These are phyloP conservation scores for Trametes elegans DNA, from an alignment of 768 basidiomycete genomes.

Conservation along the genomic window DNA sequence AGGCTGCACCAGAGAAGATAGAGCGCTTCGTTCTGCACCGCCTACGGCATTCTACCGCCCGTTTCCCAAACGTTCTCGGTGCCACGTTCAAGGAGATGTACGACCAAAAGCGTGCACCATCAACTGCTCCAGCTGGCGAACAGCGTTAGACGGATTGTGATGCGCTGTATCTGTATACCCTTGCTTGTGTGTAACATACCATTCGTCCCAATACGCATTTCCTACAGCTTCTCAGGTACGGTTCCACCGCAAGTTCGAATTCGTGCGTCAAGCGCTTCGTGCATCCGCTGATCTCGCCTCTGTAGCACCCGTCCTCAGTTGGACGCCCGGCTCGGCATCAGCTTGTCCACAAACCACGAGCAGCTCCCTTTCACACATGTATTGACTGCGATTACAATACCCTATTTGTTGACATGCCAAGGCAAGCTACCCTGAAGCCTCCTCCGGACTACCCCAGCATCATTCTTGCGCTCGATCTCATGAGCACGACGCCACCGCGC, in stretches of 20 bases:
- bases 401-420: neutral
- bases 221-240: too few relatives aligned
- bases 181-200: slow-evolving; percentile 3
- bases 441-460: slow-evolving; percentile 1
- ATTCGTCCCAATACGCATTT: too few relatives aligned
- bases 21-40: slow-evolving; percentile 54
- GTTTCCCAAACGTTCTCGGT: slow-evolving; percentile 43
- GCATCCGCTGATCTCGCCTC: too few relatives aligned
- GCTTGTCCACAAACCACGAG: too few relatives aligned
- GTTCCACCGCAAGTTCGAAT: too few relatives aligned
- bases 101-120: slow-evolving; percentile 14
- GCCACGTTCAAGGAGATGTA: slow-evolving; percentile 26
- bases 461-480: slow-evolving; percentile 7
- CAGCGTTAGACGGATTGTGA: neutral
- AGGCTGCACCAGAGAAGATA: slow-evolving; percentile 38
- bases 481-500: slow-evolving; percentile 10
- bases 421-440: neutral
- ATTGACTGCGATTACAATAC: neutral
- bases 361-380: neutral
- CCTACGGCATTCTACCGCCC: slow-evolving; percentile 47
- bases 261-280: too few relatives aligned
- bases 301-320: too few relatives aligned
- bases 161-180: neutral
- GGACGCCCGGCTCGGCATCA: too few relatives aligned
- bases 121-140: neutral